Evolutionary conservation across 768 basidiomycete genomes (phyloP).

Genomic region (Trametes meyenii): DNA sequence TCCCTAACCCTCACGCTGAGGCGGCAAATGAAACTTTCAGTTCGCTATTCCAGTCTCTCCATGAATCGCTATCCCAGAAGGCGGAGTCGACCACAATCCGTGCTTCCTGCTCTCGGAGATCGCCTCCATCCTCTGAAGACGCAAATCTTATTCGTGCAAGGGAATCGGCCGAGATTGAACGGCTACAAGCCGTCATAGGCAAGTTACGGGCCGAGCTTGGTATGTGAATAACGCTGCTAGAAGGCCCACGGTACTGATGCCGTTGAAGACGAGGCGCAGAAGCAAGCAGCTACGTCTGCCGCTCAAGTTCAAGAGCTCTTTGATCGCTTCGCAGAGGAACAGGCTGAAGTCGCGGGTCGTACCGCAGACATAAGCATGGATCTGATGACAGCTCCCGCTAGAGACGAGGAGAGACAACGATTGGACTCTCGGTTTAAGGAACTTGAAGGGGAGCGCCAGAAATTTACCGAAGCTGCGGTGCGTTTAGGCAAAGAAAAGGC

Average conservation of each 20-base stretch:
- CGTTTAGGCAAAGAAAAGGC: constrained; percentile 67
- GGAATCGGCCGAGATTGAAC: constrained; percentile 43
- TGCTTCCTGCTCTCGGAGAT: not conserved
- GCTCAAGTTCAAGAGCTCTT: constrained; percentile 51
- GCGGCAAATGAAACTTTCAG: constrained; percentile 31
- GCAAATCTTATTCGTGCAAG: not conserved
- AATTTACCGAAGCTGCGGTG: constrained; percentile 65
- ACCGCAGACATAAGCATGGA: constrained; percentile 53
- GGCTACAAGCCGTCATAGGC: constrained; percentile 52
- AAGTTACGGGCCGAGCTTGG: constrained; percentile 62
- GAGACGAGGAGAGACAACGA: constrained; percentile 56
- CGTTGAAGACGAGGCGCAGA: constrained; percentile 48
- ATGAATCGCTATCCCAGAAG: constrained; percentile 24
- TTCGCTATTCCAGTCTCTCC: constrained; percentile 31
- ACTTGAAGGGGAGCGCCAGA: constrained; percentile 66
- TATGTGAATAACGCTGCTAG: constrained; percentile 32
- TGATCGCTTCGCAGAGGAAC: constrained; percentile 54
- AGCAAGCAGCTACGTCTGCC: constrained; percentile 39
- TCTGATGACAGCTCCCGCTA: constrained; percentile 52
- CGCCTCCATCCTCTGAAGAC: constrained; percentile 17
- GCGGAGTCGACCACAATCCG: constrained; percentile 17
- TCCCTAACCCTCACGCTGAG: constrained; percentile 31
- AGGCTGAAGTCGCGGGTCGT: constrained; percentile 34
- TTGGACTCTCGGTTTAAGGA: constrained; percentile 55
- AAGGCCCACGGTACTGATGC: not conserved